These are phyloP conservation scores for Gynochthodes officinalis DNA, from an alignment of 257 asterid genomes.

Conservation along the genomic window DNA sequence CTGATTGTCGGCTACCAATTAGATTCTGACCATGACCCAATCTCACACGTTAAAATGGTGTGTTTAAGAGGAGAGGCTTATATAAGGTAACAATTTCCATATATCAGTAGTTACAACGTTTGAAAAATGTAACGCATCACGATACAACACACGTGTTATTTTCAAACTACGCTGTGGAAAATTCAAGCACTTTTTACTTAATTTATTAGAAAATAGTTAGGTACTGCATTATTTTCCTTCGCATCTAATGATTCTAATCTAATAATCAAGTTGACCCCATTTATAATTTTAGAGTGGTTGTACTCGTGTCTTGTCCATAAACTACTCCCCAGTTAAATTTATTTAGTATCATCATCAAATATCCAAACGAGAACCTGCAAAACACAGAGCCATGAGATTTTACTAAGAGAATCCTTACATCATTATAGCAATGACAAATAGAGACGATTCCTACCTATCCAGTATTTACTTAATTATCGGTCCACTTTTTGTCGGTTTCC, in stretches of 20 bases:
- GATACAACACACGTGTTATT: too few species aligned
- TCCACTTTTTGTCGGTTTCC: too few species aligned
- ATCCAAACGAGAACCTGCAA: neutral
- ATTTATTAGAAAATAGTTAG: neutral
- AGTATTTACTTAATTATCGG: neutral
- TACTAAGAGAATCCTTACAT: neutral
- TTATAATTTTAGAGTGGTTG: neutral
- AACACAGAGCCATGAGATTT: neutral
- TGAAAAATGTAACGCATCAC: too few species aligned
- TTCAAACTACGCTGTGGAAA: too few species aligned
- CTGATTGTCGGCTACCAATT: too few species aligned
- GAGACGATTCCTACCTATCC: neutral
- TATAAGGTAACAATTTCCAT: too few species aligned
- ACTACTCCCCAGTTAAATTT: neutral
- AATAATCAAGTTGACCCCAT: neutral
- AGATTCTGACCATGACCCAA: too few species aligned
- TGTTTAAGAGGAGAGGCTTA: too few species aligned
- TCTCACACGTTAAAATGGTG: too few species aligned
- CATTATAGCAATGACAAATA: neutral
- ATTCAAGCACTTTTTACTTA: too few species aligned
- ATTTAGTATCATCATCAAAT: neutral
- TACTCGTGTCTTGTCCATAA: neutral
- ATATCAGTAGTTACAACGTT: too few species aligned
- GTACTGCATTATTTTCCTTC: neutral
- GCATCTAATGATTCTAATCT: neutral